Conservation (phyloP, 2,329 filamentous ascomycete species). For the Fusarium torreyae region DNA sequence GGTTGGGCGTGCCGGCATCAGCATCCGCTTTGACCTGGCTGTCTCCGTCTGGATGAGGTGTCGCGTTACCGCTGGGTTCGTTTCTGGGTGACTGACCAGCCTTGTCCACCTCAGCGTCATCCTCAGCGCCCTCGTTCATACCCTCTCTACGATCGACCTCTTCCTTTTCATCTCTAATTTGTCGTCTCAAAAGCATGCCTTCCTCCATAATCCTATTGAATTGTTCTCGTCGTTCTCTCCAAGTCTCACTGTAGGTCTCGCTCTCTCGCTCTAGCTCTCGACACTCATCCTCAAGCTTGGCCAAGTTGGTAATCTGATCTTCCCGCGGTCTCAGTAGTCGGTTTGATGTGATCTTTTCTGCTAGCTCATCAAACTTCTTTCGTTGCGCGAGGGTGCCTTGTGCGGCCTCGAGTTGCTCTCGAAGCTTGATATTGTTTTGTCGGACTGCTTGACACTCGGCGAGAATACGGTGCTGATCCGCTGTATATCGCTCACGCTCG, state of each 20-base stretch:
- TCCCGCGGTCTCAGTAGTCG: conserved; percentile 84
- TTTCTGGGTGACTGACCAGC: conserved; percentile 66
- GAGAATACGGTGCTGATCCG: conserved; percentile 84
- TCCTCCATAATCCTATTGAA: conserved; percentile 92
- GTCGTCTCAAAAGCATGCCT: conserved; percentile 84
- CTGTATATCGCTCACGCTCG: conserved; percentile 87
- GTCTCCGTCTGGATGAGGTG: conserved; percentile 64
- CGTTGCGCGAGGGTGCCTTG: conserved; percentile 82
- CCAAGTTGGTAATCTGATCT: conserved; percentile 83
- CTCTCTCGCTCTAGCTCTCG: conserved; percentile 88
- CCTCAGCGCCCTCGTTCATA: conserved; percentile 79
- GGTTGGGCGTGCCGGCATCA: conserved; percentile 50
- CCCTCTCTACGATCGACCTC: conserved; percentile 91
- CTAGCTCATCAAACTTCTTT: conserved; percentile 89
- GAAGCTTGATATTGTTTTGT: conserved; percentile 79
- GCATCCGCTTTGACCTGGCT: conserved; percentile 50
- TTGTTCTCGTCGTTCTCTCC: conserved; percentile 87
- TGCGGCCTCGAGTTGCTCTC: conserved; percentile 82
- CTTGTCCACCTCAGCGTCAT: conserved; percentile 65
- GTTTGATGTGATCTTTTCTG: conserved; percentile 88
- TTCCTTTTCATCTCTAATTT: conserved; percentile 96
- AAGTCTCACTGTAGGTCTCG: conserved; percentile 83
- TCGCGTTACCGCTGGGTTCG: conserved; percentile 67
- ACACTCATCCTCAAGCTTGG: conserved; percentile 90
- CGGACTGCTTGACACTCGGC: conserved; percentile 83